Base-by-base conservation (phyloP, 495 filamentous ascomycete species). In the Oidiodendron maius region DNA sequence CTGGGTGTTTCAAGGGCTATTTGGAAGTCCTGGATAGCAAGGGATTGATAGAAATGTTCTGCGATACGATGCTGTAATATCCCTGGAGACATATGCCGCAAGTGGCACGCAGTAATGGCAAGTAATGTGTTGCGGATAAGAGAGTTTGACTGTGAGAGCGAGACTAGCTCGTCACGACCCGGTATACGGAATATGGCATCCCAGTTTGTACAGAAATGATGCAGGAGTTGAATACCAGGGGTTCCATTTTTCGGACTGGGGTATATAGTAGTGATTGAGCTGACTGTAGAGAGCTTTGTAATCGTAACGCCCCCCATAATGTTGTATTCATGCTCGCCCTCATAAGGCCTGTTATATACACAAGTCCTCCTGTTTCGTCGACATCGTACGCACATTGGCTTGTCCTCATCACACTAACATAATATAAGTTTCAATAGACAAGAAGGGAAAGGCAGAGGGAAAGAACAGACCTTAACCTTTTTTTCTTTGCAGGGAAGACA, bases 1-100 rank as follows among this genome's bases (percentile, higher is more conserved):
- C 39, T 24, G 12, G 50, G 50, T 15, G 50, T 53, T 44, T 46
- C 37, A 23, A 53, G 20, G 20, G 50, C 50, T 34, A 15, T 40
- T 39, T 49, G 50, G 35, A 47, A 53, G 26, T 38, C 50, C 44
- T 50, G 46, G 32, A 53, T 28, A 10, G 50, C 50, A 1, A 53
- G 50, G 18, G 50, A 50, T 39, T 48, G 50, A 24, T 53, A 46
- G 50, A 53, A 53, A 46, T 53, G 46, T 22, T 53, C 50, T 18
- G 50, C 50, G 34, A 53, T 30, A 39, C 50, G 50, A 47, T 53
- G 44, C 36, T 53, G 30, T 23, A 40, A 21, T 12, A 40, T 36
- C 18, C 9, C 50, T 15, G 50, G 50, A 44, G 38, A 44, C 43
- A 26, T 49, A 47, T 53, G 50, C 20, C 50, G 50, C 50, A 53